Conservation (phyloP, 768 basidiomycete genomes). For the Multifurca ochricompacta region DNA sequence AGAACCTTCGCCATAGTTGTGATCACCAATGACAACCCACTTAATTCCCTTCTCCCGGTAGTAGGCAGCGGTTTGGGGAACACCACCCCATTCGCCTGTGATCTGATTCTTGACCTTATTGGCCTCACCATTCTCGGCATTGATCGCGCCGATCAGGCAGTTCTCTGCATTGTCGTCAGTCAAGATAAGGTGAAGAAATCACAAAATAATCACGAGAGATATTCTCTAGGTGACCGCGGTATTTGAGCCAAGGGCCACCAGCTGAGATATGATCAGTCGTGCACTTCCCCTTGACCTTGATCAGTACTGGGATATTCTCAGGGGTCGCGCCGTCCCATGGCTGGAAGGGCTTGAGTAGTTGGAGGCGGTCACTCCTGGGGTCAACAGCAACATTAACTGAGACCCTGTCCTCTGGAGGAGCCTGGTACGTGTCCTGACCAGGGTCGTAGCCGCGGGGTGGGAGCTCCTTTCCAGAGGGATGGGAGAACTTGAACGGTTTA, state of each 20-base stretch:
- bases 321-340: constrained; percentile 94
- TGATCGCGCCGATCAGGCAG: constrained; percentile 97
- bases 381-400: constrained; percentile 80
- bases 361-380: constrained; percentile 83
- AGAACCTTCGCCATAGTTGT: constrained; percentile 97
- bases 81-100: constrained; percentile 77
- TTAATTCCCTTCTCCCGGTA: constrained; percentile 88
- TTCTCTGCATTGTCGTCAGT: constrained; percentile 49
- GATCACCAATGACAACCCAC: constrained; percentile 96
- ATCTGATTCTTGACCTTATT: constrained; percentile 92
- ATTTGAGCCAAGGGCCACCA: constrained; percentile 99
- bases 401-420: constrained; percentile 80
- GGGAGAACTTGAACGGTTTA: constrained; percentile 95
- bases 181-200: constrained; percentile 5
- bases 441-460: constrained; percentile 95
- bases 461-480: constrained; percentile 85
- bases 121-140: constrained; percentile 89
- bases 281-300: constrained; percentile 99
- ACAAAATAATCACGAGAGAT: constrained; percentile 67
- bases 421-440: constrained; percentile 94
- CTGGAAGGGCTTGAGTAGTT: constrained; percentile 81
- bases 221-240: constrained; percentile 97
- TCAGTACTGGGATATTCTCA: constrained; percentile 81
- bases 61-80: constrained; percentile 77
- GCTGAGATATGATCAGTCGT: constrained; percentile 96